These are phyloP conservation scores for Populus tomentosa DNA, from an alignment of 441 rosid species.

Conservation along the genomic window DNA sequence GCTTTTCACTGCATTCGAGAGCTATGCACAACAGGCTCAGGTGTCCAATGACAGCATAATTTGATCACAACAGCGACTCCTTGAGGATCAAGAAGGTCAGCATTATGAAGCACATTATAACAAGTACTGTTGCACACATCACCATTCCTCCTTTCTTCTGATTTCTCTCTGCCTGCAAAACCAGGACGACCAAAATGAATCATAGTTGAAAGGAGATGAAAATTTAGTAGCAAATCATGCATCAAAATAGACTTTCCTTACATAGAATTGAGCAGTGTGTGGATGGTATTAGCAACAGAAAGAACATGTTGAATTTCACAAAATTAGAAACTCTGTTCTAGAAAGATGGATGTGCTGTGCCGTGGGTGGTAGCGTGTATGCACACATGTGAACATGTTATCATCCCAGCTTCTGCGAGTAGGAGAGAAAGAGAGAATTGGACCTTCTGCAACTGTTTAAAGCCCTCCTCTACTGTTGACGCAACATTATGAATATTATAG, in stretches of 20 bases:
- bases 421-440: constrained; percentile 4
- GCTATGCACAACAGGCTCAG: background rate
- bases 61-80: constrained; percentile 46
- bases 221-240: background rate
- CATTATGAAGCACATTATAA: constrained; percentile 81
- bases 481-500: constrained; percentile 75
- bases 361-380: background rate
- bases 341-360: background rate
- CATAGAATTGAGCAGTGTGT: background rate
- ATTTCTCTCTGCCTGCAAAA: constrained; percentile 75
- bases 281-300: background rate
- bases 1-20: too few species aligned
- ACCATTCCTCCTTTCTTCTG: constrained; percentile 86
- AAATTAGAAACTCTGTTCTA: background rate
- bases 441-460: constrained; percentile 88
- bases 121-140: constrained; percentile 73
- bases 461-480: constrained; percentile 74
- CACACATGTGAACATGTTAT: background rate
- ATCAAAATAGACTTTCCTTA: background rate
- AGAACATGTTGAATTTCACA: background rate
- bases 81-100: constrained; percentile 66
- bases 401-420: background rate
- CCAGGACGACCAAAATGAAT: background rate
- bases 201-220: background rate
- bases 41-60: background rate